A percentile compares a stretch with the other conserved stretches of the same genome.
Conservation (phyloP, 441 rosid genomes). For the Hura crepitans region DNA sequence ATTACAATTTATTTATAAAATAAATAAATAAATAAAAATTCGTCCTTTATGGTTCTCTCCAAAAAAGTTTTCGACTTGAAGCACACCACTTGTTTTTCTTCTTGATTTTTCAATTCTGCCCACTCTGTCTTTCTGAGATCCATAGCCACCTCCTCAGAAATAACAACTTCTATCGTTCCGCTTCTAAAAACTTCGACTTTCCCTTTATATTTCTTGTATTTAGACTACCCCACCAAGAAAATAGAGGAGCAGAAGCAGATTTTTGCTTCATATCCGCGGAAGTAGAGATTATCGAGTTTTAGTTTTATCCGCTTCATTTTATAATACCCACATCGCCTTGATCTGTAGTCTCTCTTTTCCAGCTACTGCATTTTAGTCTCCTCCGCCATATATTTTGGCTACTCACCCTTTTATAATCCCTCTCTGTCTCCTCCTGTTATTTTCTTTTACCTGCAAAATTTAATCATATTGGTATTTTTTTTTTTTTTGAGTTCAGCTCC, state of each 20-base stretch:
- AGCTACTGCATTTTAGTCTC: constrained; percentile 38
- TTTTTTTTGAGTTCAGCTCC: constrained; percentile 8
- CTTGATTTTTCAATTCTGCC: not conserved
- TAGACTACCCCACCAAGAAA: not conserved
- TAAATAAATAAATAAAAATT: constrained; percentile 1
- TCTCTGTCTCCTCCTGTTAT: not conserved
- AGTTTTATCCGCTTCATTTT: constrained; percentile 17
- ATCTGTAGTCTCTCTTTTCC: constrained; percentile 26
- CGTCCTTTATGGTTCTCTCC: not conserved
- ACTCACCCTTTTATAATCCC: constrained; percentile 8
- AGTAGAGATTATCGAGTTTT: no score
- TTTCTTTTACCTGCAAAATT: not conserved
- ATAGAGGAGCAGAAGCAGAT: constrained; percentile 8
- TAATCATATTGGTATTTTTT: not conserved
- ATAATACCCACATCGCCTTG: constrained; percentile 14
- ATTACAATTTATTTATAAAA: not conserved
- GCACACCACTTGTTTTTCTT: constrained; percentile 14
- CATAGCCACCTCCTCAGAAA: constrained; percentile 18
- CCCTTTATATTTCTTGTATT: constrained; percentile 7
- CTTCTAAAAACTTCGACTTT: not conserved
- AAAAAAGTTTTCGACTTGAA: not conserved
- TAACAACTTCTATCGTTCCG: not conserved
- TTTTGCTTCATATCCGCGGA: constrained; percentile 25
- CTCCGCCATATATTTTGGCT: constrained; percentile 37
- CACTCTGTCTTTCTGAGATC: constrained; percentile 23